Evolutionary conservation across 345 rosid species (phyloP), one percentile per base, ranked within the genome.

Genomic region (Brassica incana): DNA sequence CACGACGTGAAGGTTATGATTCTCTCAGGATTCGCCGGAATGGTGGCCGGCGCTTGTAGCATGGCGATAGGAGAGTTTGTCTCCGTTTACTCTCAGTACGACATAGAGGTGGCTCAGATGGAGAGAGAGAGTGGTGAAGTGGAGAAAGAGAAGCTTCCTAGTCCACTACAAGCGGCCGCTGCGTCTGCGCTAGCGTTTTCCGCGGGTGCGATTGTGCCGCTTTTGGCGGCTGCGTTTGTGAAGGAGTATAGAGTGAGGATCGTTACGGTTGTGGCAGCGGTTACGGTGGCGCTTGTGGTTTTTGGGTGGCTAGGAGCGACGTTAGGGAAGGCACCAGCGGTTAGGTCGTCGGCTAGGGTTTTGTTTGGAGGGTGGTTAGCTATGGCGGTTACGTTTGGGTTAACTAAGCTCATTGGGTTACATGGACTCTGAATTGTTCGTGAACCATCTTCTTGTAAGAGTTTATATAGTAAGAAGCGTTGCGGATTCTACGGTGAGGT

Each of bases 31-130:
- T 92, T 94, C 56, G 97, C 98, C 0, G 98, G 98, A 2, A 76
- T 92, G 14, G 92, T 94, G 0, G 97, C 97, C 1, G 98, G 98
- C 1, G 98, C 98, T 14, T 94, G 97, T 60, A 94, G 98, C 85
- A 94, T 94, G 98, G 97, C 97, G 8, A 92, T 94, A 1, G 98
- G 98, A 14, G 98, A 94, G 79, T 92, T 87, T 8, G 98, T 94
- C 32, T 94, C 98, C 0, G 98, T 94, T 16, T 87, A 92, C 78
- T 88, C 98, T 10, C 98, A 94, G 43, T 69, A 90, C 8, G 98
- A 94, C 62, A 88, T 92, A 2, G 93, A 94, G 81, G 10, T 92
- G 15, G 93, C 97, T 50, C 98, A 94, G 15, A 81, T 85, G 79
- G 88, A 86, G 65, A 83, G 98, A 71, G 86, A 87, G 14, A 76